Evolutionary conservation across 306 rosid species (phyloP).

Genomic region (Ammopiptanthus mongolicus): DNA sequence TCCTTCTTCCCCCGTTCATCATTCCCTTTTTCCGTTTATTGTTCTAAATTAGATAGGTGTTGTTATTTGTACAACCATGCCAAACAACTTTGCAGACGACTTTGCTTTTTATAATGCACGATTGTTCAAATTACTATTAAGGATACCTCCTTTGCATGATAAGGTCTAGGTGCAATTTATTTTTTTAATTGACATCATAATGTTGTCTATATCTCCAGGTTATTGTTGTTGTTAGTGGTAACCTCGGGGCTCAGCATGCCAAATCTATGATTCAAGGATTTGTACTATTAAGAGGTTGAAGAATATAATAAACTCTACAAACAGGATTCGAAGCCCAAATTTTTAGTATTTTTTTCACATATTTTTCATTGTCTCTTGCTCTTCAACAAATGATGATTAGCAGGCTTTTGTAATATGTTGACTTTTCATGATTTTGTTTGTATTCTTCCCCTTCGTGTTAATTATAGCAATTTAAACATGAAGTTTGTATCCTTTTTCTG

Average conservation of each 20-base stretch:
- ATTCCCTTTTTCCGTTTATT: neutral
- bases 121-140: no score
- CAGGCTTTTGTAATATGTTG: neutral
- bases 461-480: neutral
- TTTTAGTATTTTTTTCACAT: neutral
- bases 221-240: slow-evolving; percentile 23
- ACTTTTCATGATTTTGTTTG: neutral
- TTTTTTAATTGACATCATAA: neutral
- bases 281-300: slow-evolving; percentile 54
- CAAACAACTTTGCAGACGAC: no score
- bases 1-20: neutral
- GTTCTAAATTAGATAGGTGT: neutral
- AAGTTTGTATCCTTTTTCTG: neutral
- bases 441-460: neutral
- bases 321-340: neutral
- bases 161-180: neutral
- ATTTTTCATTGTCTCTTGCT: neutral
- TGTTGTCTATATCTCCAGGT: slow-evolving; percentile 22
- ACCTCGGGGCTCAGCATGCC: slow-evolving; percentile 37
- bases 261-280: slow-evolving; percentile 56
- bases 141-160: neutral
- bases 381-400: neutral
- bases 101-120: no score
- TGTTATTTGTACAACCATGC: no score
- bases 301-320: slow-evolving; percentile 41